A percentile compares a stretch with the other conserved stretches of the same genome.
These are phyloP conservation scores for Sporobolomyces roseus DNA, from an alignment of 768 basidiomycete genomes.

Conservation along the genomic window DNA sequence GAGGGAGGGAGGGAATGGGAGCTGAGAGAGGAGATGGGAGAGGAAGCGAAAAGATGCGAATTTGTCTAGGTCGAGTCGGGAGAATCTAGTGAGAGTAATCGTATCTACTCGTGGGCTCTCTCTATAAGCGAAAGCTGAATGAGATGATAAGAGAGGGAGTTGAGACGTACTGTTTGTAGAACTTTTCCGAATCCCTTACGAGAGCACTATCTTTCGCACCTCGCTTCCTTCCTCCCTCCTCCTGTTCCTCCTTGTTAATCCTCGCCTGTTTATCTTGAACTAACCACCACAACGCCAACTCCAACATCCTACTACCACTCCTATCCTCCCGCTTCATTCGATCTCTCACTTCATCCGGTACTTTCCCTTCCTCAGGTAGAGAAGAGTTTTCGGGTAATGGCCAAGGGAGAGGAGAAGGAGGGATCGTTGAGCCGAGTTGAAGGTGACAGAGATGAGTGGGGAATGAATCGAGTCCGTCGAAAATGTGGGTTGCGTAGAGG, in stretches of 20 bases:
- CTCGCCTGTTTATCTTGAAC: conserved; percentile 67
- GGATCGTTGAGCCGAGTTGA: conserved; percentile 71
- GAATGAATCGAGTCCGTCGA: conserved; percentile 84
- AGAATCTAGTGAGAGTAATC: conserved; percentile 40
- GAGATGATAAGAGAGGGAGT: not conserved
- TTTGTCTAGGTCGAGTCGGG: not conserved
- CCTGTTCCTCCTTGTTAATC: conserved; percentile 55
- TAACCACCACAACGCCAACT: conserved; percentile 78
- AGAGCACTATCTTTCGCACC: conserved; percentile 58
- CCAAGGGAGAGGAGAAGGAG: conserved; percentile 66
- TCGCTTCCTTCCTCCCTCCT: conserved; percentile 56
- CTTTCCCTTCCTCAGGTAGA: conserved; percentile 33
- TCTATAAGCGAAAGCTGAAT: not conserved
- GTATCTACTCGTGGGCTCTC: conserved; percentile 19
- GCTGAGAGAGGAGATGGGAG: too few species aligned
- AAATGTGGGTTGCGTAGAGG: conserved; percentile 72
- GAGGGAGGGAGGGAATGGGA: not conserved
- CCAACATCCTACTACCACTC: conserved; percentile 57
- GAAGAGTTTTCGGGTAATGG: conserved; percentile 50
- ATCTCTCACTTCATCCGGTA: conserved; percentile 31
- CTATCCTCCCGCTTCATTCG: conserved; percentile 37
- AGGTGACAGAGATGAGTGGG: conserved; percentile 92
- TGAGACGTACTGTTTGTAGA: conserved; percentile 71
- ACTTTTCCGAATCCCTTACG: conserved; percentile 73
- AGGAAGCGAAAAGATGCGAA: too few species aligned